Evolutionary conservation across 192 early-diverging fungal species (phyloP).

Genomic region (Allomyces macrogynus): DNA sequence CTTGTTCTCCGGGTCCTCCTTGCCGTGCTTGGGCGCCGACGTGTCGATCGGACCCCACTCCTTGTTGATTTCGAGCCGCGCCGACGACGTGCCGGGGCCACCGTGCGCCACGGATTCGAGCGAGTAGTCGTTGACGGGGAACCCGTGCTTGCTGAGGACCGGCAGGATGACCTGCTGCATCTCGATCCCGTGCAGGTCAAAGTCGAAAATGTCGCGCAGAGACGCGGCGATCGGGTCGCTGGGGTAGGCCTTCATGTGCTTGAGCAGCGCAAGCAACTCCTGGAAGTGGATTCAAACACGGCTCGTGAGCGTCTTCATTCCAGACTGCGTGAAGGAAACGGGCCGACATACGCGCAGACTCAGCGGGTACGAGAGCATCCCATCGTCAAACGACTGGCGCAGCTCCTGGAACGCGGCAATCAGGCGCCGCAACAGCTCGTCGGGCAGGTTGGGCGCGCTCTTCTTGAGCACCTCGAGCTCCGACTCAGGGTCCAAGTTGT

Average conservation of each 20-base stretch:
- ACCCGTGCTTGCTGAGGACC: not conserved
- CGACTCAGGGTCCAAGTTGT: conserved; percentile 52
- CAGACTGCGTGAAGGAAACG: not conserved
- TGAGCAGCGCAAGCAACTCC: not conserved
- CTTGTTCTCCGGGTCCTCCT: conserved; percentile 17
- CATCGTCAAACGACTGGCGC: conserved; percentile 48
- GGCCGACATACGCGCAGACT: conserved; percentile 56
- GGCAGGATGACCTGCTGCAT: conserved; percentile 23
- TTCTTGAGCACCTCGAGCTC: conserved; percentile 50
- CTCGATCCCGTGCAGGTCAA: conserved; percentile 49
- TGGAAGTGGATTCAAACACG: not conserved
- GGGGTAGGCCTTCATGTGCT: conserved; percentile 21
- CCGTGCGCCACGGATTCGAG: not conserved
- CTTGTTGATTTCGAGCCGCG: not conserved
- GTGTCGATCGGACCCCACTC: not conserved
- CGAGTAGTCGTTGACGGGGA: not conserved
- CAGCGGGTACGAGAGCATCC: conserved; percentile 51
- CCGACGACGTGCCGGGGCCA: too few relatives aligned
- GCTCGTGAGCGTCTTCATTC: too few relatives aligned
- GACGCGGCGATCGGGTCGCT: conserved; percentile 44
- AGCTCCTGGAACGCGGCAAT: conserved; percentile 51
- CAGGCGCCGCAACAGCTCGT: conserved; percentile 38
- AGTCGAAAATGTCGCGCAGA: conserved; percentile 62
- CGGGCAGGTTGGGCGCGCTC: conserved; percentile 45
- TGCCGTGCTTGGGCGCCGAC: conserved; percentile 17